Evolutionary conservation across 2,329 filamentous ascomycete species (phyloP).

Genomic region (Sordariomycetes sp.): DNA sequence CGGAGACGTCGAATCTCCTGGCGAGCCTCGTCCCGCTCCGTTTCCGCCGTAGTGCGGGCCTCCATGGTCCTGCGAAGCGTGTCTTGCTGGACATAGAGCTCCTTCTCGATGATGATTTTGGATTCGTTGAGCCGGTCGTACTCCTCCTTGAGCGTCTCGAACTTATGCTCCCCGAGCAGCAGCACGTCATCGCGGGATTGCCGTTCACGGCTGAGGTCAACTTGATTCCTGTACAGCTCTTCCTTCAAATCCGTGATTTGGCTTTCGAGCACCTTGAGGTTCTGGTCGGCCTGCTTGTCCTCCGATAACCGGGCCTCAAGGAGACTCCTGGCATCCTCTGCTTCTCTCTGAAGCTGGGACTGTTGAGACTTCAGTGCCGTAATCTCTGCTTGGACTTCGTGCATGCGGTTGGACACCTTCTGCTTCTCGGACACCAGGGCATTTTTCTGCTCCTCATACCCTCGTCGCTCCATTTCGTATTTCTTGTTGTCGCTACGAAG

Average conservation of each 20-base stretch:
- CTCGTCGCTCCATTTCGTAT: conserved; percentile 68
- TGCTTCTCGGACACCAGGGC: conserved; percentile 67
- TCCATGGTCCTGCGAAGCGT: conserved; percentile 78
- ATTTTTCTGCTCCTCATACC: conserved; percentile 69
- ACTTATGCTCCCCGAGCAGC: conserved; percentile 82
- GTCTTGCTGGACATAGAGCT: conserved; percentile 93
- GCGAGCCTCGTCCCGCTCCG: conserved; percentile 82
- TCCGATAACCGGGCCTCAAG: conserved; percentile 84
- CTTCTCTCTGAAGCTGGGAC: conserved; percentile 75
- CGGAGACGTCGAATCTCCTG: conserved; percentile 74
- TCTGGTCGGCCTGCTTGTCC: conserved; percentile 74
- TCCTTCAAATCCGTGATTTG: conserved; percentile 83
- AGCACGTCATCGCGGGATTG: conserved; percentile 93
- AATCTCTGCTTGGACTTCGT: conserved; percentile 78
- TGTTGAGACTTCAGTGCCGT: conserved; percentile 81
- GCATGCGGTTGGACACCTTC: conserved; percentile 62
- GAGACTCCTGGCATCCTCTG: conserved; percentile 74
- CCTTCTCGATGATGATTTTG: conserved; percentile 96
- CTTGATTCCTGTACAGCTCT: conserved; percentile 74
- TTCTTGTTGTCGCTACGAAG: conserved; percentile 77
- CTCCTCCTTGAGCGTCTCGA: conserved; percentile 70
- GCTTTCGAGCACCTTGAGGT: conserved; percentile 70
- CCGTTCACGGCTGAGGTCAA: conserved; percentile 79
- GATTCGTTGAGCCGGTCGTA: conserved; percentile 81
- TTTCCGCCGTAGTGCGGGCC: conserved; percentile 67